Base-by-base conservation (phyloP, 2,329 filamentous ascomycete genomes). In the Chaetomium strumarium region DNA sequence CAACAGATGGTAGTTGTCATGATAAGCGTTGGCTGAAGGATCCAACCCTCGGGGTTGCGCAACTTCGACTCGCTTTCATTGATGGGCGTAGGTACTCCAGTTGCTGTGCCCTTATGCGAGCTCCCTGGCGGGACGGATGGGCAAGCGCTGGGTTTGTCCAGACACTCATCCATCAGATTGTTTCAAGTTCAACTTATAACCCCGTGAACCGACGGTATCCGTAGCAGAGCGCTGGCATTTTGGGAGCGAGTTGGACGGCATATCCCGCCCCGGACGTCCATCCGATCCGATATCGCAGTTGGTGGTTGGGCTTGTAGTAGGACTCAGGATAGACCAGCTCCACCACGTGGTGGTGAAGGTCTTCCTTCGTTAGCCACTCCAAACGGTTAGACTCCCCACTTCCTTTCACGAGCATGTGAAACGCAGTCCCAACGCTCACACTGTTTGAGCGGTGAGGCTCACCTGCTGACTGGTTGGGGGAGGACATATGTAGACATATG, bases 241-340 rank as follows among this genome's bases (percentile, higher is more conserved):
- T n/a, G n/a, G n/a, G n/a, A n/a, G n/a, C n/a, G n/a, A n/a, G n/a
- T n/a, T n/a, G n/a, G n/a, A n/a, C n/a, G n/a, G n/a, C n/a, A n/a
- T n/a, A n/a, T n/a, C n/a, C n/a, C n/a, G n/a, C n/a, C n/a, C n/a
- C n/a, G n/a, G n/a, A n/a, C n/a, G n/a, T 10, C 31, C 41, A 20
- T 19, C 44, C 41, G 41, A 42, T 53, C 51, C 51, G 51, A 53
- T 53, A 42, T 46, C 51, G 46, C 46, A 38, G 17, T 5, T 20
- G 14, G 33, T 6, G n/a, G 30, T 37, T 47, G n/a, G 17, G 9
- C 12, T 16, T 13, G 12, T 29, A 5, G 33, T 11, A 29, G 11
- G 5, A 5, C n/a, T n/a, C 7, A 16, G 7, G 11, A n/a, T 29
- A 11, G 11, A 11, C 17, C 39, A 11, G 5, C 39, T 41, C 39